Conservation (phyloP, 1,284 basidiomycete species). For the Anthracocystis setariae region DNA sequence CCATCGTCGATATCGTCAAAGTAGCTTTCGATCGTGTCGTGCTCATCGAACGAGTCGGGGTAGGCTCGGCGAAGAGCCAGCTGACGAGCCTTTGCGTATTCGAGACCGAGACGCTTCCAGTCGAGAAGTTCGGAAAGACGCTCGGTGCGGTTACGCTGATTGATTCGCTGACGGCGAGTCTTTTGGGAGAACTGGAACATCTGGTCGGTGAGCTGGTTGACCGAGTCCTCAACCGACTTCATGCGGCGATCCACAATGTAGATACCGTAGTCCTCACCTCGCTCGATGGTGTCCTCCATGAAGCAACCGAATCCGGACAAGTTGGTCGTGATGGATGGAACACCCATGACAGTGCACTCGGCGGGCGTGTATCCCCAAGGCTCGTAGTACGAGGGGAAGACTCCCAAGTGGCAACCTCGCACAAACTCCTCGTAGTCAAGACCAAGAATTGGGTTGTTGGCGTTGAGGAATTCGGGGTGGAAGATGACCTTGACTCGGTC, state of each 20-base stretch:
- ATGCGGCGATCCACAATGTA: conserved; percentile 94
- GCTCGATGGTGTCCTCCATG: conserved; percentile 98
- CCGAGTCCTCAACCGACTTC: conserved; percentile 90
- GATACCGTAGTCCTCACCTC: conserved; percentile 71
- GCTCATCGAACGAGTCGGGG: conserved; percentile 83
- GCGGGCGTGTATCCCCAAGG: conserved; percentile 84
- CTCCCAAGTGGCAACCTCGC: conserved; percentile 93
- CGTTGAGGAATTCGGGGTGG: conserved; percentile 97
- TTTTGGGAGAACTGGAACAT: conserved; percentile 77
- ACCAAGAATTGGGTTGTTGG: conserved; percentile 95
- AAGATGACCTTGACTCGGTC: conserved; percentile 97
- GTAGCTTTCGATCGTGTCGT: conserved; percentile 74
- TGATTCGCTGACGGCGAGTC: conserved; percentile 94
- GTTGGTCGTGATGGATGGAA: conserved; percentile 96
- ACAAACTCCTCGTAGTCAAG: conserved; percentile 99
- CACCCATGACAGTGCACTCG: conserved; percentile 84
- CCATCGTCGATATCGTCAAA: conserved; percentile 72
- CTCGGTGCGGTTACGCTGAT: conserved; percentile 97
- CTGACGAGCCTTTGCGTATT: conserved; percentile 95
- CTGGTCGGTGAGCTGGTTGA: conserved; percentile 73
- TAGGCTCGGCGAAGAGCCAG: conserved; percentile 91
- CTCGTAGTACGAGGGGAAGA: conserved; percentile 94
- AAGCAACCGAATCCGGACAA: conserved; percentile 97
- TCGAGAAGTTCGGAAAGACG: conserved; percentile 80
- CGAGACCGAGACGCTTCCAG: conserved; percentile 97